Evolutionary conservation across 257 asterid species (phyloP).

Genomic region (Fraxinus excelsior): DNA sequence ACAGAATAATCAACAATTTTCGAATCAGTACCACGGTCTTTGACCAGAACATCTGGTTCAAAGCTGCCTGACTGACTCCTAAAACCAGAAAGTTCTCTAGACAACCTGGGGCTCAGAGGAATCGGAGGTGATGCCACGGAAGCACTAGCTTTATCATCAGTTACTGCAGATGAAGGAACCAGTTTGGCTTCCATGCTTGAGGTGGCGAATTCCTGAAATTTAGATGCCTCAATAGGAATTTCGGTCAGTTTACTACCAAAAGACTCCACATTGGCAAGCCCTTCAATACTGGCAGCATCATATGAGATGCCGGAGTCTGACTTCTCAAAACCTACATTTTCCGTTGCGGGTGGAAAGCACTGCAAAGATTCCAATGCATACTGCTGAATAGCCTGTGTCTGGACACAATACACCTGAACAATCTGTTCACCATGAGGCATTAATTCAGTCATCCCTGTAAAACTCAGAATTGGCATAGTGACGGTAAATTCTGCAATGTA

Average conservation of each 20-base stretch:
- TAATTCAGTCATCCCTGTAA: slow-evolving; percentile 84
- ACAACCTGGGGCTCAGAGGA: slow-evolving; percentile 77
- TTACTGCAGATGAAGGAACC: slow-evolving; percentile 38
- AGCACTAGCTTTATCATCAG: slow-evolving; percentile 42
- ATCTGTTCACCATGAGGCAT: slow-evolving; percentile 85
- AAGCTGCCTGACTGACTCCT: slow-evolving; percentile 60
- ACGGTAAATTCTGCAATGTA: slow-evolving; percentile 91
- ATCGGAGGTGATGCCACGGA: slow-evolving; percentile 59
- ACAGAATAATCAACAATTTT: slow-evolving; percentile 65
- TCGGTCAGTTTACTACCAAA: slow-evolving; percentile 52
- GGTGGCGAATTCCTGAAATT: slow-evolving; percentile 51
- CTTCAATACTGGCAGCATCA: slow-evolving; percentile 55
- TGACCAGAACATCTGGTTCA: slow-evolving; percentile 51
- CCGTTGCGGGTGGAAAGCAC: slow-evolving; percentile 84
- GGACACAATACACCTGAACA: slow-evolving; percentile 95
- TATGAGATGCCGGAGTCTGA: slow-evolving; percentile 55
- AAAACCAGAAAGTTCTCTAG: slow-evolving; percentile 66
- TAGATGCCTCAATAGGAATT: slow-evolving; percentile 41
- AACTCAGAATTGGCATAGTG: slow-evolving; percentile 95
- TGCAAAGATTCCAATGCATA: slow-evolving; percentile 90
- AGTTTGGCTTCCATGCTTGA: slow-evolving; percentile 52
- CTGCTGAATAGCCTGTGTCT: slow-evolving; percentile 98
- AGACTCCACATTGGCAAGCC: slow-evolving; percentile 44
- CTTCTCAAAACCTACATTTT: slow-evolving; percentile 56
- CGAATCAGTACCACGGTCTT: slow-evolving; percentile 50